These are phyloP conservation scores for Tricholoma sp. DNA, from an alignment of 768 basidiomycete species.

Conservation along the genomic window DNA sequence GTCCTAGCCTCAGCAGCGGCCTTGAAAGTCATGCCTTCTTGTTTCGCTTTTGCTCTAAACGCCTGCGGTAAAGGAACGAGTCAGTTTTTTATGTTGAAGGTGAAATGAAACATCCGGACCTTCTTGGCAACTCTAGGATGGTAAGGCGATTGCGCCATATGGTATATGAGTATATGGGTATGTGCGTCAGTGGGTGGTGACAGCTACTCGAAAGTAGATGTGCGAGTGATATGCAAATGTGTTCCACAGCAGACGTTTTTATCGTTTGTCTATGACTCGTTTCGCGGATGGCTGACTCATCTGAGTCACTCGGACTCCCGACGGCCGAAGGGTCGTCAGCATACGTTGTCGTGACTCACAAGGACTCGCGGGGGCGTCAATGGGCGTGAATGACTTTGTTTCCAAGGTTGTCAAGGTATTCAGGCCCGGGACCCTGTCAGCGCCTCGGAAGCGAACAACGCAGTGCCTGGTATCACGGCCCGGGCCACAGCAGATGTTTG, in stretches of 20 bases:
- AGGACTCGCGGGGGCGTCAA: neutral
- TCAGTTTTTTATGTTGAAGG: neutral
- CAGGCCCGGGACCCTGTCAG: neutral
- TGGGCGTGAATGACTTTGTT: neutral
- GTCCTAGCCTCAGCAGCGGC: slow-evolving; percentile 2
- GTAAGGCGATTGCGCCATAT: slow-evolving; percentile 10
- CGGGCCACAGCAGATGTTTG: neutral
- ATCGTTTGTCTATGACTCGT: neutral
- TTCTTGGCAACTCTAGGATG: slow-evolving; percentile 11
- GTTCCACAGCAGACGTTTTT: too few relatives aligned
- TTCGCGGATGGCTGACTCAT: neutral
- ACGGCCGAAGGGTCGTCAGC: neutral
- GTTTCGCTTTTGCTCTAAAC: slow-evolving; percentile 6
- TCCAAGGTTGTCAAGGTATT: neutral
- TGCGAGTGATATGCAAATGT: neutral
- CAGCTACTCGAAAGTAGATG: neutral
- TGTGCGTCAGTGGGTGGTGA: too few relatives aligned
- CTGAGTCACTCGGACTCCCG: neutral
- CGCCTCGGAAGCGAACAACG: neutral
- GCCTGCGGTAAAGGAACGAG: neutral
- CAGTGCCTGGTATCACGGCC: neutral
- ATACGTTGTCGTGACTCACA: neutral
- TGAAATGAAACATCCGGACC: neutral
- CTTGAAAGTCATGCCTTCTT: slow-evolving; percentile 4
- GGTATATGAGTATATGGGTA: neutral